A percentile compares a stretch with the other conserved stretches of the same genome.
phyloP scores from a whole-genome alignment of 352 stramenopile genomes.

The Thalassiosira exigua region DNA sequence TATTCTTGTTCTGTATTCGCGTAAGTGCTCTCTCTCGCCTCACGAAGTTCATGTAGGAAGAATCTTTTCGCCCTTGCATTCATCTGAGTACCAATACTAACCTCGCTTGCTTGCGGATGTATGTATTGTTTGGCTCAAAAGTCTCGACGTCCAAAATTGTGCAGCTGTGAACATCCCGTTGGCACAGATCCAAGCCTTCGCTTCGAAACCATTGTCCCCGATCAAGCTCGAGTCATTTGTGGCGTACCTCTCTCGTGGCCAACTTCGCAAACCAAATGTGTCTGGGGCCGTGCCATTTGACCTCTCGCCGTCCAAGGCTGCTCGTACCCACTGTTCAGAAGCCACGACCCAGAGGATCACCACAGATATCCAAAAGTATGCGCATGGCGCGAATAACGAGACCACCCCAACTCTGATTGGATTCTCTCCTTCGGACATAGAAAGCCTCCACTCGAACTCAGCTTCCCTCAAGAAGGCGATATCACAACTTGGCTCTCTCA shows the following conservation, averaged over 20 bases:
- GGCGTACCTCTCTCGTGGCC: slow-evolving; percentile 66
- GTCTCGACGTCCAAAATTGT: slow-evolving; percentile 82
- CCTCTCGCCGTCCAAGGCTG: slow-evolving; percentile 87
- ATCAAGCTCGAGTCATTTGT: slow-evolving; percentile 86
- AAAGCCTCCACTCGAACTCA: slow-evolving; percentile 78
- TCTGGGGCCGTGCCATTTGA: slow-evolving; percentile 91
- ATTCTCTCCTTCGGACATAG: slow-evolving; percentile 80
- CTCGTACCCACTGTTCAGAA: slow-evolving; percentile 92
- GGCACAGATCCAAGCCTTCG: slow-evolving; percentile 84
- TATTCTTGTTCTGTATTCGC: slow-evolving; percentile 80
- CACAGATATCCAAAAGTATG: slow-evolving; percentile 91
- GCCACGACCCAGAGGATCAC: slow-evolving; percentile 91
- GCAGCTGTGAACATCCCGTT: slow-evolving; percentile 85
- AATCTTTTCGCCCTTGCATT: too few species aligned
- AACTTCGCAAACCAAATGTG: slow-evolving; percentile 74
- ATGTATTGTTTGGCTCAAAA: not conserved
- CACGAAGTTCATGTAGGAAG: too few species aligned
- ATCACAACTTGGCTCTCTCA: slow-evolving; percentile 77
- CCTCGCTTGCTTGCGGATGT: too few species aligned
- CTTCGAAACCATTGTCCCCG: slow-evolving; percentile 78
- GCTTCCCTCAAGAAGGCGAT: slow-evolving; percentile 74
- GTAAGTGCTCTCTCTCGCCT: too few species aligned
- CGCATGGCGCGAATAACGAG: slow-evolving; percentile 80
- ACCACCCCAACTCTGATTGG: slow-evolving; percentile 82
- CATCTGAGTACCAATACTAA: too few species aligned